A percentile compares a stretch with the other conserved stretches of the same genome.
Conservation (phyloP, 2,329 filamentous ascomycete genomes). For the Nannizziopsis arthrosporioides region DNA sequence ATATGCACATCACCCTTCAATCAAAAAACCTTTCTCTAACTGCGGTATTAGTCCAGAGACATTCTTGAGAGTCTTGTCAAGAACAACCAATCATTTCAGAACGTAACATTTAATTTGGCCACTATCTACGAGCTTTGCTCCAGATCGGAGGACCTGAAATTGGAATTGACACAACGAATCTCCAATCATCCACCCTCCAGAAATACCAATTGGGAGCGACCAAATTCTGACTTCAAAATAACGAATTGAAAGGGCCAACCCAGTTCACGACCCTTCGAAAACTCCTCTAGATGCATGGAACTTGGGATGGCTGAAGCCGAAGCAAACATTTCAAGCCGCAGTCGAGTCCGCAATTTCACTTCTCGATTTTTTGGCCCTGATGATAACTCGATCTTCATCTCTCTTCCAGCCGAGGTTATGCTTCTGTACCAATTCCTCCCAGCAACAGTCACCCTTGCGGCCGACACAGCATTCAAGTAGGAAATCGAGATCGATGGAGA, state of each 20-base stretch:
- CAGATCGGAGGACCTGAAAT: slow-evolving; percentile 62
- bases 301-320: no score
- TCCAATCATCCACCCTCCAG: slow-evolving; percentile 46
- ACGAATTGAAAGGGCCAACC: slow-evolving; percentile 26
- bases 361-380: slow-evolving; percentile 38
- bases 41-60: slow-evolving; percentile 44
- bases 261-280: neutral
- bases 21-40: slow-evolving; percentile 5
- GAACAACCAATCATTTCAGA: slow-evolving; percentile 56
- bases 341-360: neutral
- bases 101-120: slow-evolving; percentile 74
- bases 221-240: slow-evolving; percentile 65
- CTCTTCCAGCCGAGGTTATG: slow-evolving; percentile 78
- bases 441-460: slow-evolving; percentile 40
- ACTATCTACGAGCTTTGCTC: slow-evolving; percentile 89
- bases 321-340: neutral
- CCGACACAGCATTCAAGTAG: slow-evolving; percentile 45
- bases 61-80: slow-evolving; percentile 57
- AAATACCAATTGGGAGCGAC: slow-evolving; percentile 56
- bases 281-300: no score
- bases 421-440: slow-evolving; percentile 55
- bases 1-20: slow-evolving; percentile 6
- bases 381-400: slow-evolving; percentile 61
- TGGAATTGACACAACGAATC: slow-evolving; percentile 56
- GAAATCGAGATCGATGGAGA: slow-evolving; percentile 62